A percentile compares a stretch with the other conserved stretches of the same genome.
phyloP scores from a whole-genome alignment of 2,329 filamentous ascomycete genomes.

The Aspergillus sp. region DNA sequence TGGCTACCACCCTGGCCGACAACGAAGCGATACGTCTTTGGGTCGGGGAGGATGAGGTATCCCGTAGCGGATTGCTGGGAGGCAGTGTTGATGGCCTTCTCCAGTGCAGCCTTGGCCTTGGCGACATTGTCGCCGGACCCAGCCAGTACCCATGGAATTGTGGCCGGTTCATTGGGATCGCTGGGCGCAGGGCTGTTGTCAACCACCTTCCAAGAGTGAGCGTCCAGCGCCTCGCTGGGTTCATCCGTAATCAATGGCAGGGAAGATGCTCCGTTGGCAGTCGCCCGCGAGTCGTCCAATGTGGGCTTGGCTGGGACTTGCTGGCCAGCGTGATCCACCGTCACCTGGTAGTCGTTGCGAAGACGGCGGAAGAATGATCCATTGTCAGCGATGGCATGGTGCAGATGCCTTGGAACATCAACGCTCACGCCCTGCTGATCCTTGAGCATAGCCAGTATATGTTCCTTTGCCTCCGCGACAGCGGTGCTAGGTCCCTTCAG shows the following conservation, averaged over 20 bases:
- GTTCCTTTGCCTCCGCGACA: constrained; percentile 83
- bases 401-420: constrained; percentile 78
- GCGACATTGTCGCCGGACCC: constrained; percentile 77
- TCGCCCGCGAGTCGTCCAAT: constrained; percentile 53
- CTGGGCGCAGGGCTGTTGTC: constrained; percentile 49
- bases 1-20: constrained; percentile 87
- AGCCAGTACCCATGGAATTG: constrained; percentile 82
- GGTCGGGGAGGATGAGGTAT: constrained; percentile 88
- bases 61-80: constrained; percentile 65
- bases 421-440: constrained; percentile 86
- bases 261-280: constrained; percentile 60
- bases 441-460: constrained; percentile 77
- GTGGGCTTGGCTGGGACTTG: constrained; percentile 71
- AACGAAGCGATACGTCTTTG: constrained; percentile 84
- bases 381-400: constrained; percentile 80
- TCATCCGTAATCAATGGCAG: constrained; percentile 96
- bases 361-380: constrained; percentile 93
- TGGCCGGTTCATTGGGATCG: constrained; percentile 39
- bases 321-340: constrained; percentile 86
- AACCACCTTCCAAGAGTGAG: constrained; percentile 83
- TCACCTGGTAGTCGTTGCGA: constrained; percentile 82
- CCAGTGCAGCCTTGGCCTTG: constrained; percentile 77
- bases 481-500: constrained; percentile 77
- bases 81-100: constrained; percentile 69
- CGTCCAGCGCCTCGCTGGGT: constrained; percentile 64